phyloP scores from a whole-genome alignment of 2,329 filamentous ascomycete species.

The Knufia petricola region DNA sequence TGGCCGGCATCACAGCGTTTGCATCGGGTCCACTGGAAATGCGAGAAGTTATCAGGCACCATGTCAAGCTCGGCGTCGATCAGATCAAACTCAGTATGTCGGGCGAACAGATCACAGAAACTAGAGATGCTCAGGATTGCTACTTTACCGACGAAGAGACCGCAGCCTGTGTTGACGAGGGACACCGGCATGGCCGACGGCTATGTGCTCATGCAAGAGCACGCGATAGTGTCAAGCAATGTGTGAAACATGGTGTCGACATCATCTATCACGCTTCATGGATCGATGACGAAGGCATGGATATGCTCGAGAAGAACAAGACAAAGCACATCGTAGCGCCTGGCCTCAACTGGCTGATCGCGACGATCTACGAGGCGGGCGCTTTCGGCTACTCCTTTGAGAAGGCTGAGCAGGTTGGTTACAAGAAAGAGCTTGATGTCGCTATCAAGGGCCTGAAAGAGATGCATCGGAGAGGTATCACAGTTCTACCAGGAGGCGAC shows the following conservation, averaged over 20 bases:
- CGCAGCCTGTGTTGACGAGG: constrained; percentile 40
- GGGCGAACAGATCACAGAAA: constrained; percentile 28
- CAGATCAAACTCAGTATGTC: constrained; percentile 39
- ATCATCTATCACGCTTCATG: constrained; percentile 41
- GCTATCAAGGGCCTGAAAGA: constrained; percentile 34
- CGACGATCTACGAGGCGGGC: constrained; percentile 31
- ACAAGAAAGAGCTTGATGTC: constrained; percentile 34
- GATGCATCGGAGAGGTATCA: constrained; percentile 39
- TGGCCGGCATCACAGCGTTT: constrained; percentile 35
- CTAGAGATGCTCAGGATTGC: constrained; percentile 34
- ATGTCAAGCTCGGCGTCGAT: constrained; percentile 33
- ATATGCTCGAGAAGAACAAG: constrained; percentile 31
- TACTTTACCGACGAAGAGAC: constrained; percentile 41
- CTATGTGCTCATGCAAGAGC: constrained; percentile 40
- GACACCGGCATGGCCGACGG: constrained; percentile 27
- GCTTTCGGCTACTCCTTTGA: constrained; percentile 35
- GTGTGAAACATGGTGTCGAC: constrained; percentile 37
- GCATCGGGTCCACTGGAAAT: constrained; percentile 35
- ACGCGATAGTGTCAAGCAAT: constrained; percentile 37
- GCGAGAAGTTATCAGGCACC: constrained; percentile 31
- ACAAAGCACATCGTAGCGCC: constrained; percentile 34
- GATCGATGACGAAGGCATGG: constrained; percentile 33
- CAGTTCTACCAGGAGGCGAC: constrained; percentile 37
- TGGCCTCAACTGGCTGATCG: constrained; percentile 36
- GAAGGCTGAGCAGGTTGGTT: constrained; percentile 37